A percentile compares a stretch with the other conserved stretches of the same genome.
Conservation (phyloP, 352 stramenopile genomes). For the Phytophthora ramorum region DNA sequence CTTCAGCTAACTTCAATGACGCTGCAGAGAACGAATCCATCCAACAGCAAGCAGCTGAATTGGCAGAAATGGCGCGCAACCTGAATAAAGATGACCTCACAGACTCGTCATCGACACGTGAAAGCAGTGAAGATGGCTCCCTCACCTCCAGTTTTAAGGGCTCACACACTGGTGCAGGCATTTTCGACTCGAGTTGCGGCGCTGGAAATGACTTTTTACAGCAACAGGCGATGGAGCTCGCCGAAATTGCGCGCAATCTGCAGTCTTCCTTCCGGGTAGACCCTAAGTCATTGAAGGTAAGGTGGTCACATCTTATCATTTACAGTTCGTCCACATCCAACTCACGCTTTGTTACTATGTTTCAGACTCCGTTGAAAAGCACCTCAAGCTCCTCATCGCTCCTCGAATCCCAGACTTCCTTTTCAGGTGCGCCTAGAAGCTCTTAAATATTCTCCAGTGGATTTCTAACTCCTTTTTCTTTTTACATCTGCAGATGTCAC, state of each 20-base stretch:
- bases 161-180: conserved; percentile 20
- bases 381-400: conserved; percentile 48
- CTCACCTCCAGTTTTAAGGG: conserved; percentile 37
- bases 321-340: not conserved
- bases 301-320: not conserved
- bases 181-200: conserved; percentile 22
- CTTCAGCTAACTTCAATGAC: conserved; percentile 22
- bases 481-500: conserved; percentile 22
- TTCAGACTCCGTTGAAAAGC: conserved; percentile 27
- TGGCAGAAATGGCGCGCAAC: conserved; percentile 48
- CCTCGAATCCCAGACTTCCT: conserved; percentile 29
- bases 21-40: conserved; percentile 41
- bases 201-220: conserved; percentile 56
- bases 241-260: conserved; percentile 66
- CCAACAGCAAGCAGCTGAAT: conserved; percentile 44
- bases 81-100: conserved; percentile 46
- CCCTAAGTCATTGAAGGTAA: conserved; percentile 27
- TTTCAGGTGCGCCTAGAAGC: conserved; percentile 28
- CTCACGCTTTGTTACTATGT: not conserved
- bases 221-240: conserved; percentile 69
- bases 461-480: conserved; percentile 6
- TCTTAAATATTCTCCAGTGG: not conserved
- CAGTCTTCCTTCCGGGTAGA: conserved; percentile 58
- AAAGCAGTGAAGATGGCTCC: conserved; percentile 42
- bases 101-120: conserved; percentile 38